phyloP scores from a whole-genome alignment of 495 filamentous ascomycete species.

The Penicillium turbatum region DNA sequence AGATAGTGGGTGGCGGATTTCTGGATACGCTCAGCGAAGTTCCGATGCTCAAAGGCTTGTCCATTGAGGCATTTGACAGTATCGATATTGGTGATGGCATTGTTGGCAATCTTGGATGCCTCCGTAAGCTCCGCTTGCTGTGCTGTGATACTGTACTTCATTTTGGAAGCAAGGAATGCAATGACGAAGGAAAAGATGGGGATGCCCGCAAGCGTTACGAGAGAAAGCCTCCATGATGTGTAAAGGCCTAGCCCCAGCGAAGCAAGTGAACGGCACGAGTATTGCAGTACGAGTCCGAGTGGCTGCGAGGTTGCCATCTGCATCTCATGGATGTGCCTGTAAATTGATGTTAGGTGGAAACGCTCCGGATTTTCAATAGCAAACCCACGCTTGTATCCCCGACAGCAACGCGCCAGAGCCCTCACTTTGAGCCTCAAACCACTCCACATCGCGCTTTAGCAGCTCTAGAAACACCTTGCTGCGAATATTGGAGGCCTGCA shows the following conservation, averaged over 20 bases:
- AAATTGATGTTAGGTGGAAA: not conserved
- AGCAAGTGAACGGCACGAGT: slow-evolving; percentile 54
- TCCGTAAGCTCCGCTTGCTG: slow-evolving; percentile 65
- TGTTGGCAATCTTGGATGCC: slow-evolving; percentile 69
- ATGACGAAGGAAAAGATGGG: slow-evolving; percentile 62
- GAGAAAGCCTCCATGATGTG: slow-evolving; percentile 77
- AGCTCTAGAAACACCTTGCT: slow-evolving; percentile 62
- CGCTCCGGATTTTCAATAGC: not conserved
- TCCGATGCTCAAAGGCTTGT: slow-evolving; percentile 60
- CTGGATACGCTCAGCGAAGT: slow-evolving; percentile 56
- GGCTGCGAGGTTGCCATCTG: slow-evolving; percentile 76
- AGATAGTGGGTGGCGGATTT: slow-evolving; percentile 61
- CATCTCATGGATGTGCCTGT: slow-evolving; percentile 76
- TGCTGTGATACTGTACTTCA: slow-evolving; percentile 60
- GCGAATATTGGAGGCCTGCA: slow-evolving; percentile 66
- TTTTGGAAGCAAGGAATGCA: slow-evolving; percentile 51
- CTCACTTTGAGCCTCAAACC: slow-evolving; percentile 73
- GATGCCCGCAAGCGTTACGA: slow-evolving; percentile 74
- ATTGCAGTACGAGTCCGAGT: slow-evolving; percentile 63
- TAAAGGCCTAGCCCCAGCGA: slow-evolving; percentile 68
- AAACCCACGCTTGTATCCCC: slow-evolving; percentile 66
- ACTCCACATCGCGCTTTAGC: slow-evolving; percentile 67
- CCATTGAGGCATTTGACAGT: slow-evolving; percentile 87
- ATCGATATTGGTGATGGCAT: slow-evolving; percentile 69
- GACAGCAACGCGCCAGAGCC: slow-evolving; percentile 70